Conservation (phyloP, 169 alveolate species). For the Besnoitia besnoiti region DNA sequence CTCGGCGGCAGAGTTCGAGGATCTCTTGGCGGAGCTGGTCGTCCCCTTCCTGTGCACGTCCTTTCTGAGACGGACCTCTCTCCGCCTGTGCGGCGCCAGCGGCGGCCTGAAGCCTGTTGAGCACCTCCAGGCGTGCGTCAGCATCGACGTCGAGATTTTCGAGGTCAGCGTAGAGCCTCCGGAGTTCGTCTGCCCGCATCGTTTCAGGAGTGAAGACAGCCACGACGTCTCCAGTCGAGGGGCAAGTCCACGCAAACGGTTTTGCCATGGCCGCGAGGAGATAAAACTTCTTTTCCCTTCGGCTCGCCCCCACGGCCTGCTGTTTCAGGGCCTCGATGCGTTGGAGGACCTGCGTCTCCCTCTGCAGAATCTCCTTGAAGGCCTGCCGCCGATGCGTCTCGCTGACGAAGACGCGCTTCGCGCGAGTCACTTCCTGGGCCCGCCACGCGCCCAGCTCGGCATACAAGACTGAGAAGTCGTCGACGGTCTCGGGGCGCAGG, state of each 20-base stretch:
- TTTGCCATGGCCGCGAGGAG: not conserved
- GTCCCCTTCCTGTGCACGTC: not conserved
- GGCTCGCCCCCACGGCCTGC: not conserved
- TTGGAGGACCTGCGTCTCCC: slow-evolving; percentile 1
- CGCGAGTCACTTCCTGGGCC: not conserved
- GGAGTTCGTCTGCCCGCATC: slow-evolving; percentile 22
- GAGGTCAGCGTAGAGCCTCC: not conserved
- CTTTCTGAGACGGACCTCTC: not conserved
- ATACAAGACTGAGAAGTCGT: not conserved
- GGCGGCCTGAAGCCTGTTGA: not conserved
- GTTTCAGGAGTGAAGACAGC: slow-evolving; percentile 36
- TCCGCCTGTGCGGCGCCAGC: not conserved
- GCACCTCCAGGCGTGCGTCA: not conserved
- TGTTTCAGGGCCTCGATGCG: slow-evolving; percentile 3
- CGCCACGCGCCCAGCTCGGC: not conserved
- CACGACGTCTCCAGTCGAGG: slow-evolving; percentile 4
- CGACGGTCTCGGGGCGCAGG: slow-evolving; percentile 10
- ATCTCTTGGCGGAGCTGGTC: not conserved
- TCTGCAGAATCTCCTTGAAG: not conserved
- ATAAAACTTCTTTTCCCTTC: not conserved
- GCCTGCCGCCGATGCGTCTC: slow-evolving; percentile 20
- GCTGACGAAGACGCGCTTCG: not conserved
- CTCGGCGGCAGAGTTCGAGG: not conserved
- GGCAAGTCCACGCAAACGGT: slow-evolving; percentile 20
- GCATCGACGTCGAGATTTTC: not conserved